Conservation (phyloP, 2,329 filamentous ascomycete genomes). For the Xylaria digitata region DNA sequence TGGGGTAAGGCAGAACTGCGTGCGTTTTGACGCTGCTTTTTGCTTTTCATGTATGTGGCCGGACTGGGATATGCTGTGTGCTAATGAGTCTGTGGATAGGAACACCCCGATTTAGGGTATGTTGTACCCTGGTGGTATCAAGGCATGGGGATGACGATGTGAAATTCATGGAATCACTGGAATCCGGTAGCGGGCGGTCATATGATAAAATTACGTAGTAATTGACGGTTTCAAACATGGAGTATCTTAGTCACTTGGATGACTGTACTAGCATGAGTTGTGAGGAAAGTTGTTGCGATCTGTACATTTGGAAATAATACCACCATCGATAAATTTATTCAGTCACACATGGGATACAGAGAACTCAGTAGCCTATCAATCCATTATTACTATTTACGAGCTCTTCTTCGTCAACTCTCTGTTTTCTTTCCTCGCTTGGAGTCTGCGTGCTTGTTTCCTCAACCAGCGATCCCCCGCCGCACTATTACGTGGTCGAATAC, state of each 20-base stretch:
- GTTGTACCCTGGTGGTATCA: slow-evolving; percentile 39
- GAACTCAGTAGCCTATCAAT: neutral
- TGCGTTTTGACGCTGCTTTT: neutral
- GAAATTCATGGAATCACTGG: neutral
- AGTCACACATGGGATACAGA: neutral
- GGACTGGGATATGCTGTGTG: neutral
- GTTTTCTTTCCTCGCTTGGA: neutral
- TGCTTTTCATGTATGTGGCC: neutral
- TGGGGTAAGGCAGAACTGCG: slow-evolving; percentile 24
- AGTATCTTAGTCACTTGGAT: neutral
- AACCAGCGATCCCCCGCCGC: neutral
- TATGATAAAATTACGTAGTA: neutral
- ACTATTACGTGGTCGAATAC: neutral
- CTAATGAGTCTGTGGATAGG: slow-evolving; percentile 23
- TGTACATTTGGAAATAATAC: neutral
- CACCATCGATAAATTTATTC: neutral
- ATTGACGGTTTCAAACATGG: neutral
- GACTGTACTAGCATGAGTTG: too few relatives aligned
- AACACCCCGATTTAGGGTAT: slow-evolving; percentile 31
- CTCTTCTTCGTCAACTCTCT: neutral
- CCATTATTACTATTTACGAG: neutral
- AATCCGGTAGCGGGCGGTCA: neutral
- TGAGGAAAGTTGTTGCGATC: neutral
- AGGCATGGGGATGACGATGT: slow-evolving; percentile 34
- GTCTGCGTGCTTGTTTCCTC: neutral